phyloP scores from a whole-genome alignment of 108 stramenopile species.

The Nannochloropsis granulata region DNA sequence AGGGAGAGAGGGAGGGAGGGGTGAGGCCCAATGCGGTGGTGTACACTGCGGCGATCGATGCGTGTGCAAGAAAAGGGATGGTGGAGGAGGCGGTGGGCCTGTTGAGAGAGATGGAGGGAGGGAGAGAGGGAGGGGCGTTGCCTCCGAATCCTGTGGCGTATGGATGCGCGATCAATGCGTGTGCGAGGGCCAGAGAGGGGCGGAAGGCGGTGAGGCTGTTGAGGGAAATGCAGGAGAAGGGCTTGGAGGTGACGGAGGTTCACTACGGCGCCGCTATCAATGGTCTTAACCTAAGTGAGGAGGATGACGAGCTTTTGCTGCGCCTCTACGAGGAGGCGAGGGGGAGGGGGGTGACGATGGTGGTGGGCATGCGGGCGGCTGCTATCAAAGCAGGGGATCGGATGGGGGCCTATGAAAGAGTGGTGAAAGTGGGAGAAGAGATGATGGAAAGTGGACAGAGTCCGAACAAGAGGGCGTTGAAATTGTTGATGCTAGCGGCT shows the following conservation, averaged over 20 bases:
- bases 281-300: not conserved
- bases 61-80: not conserved
- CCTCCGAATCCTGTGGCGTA: not conserved
- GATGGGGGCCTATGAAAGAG: not conserved
- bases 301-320: not conserved
- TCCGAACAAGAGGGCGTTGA: not conserved
- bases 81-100: not conserved
- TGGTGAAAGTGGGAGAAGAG: not conserved
- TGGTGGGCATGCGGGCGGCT: not conserved
- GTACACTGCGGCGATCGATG: not conserved
- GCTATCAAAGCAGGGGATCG: not conserved
- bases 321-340: not conserved
- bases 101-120: not conserved
- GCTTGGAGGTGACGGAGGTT: not conserved
- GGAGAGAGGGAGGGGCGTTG: not conserved
- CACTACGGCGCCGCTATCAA: not conserved
- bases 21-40: not conserved
- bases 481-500: not conserved
- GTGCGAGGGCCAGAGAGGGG: not conserved
- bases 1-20: not conserved
- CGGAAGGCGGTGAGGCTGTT: not conserved
- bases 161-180: not conserved
- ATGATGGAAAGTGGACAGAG: not conserved
- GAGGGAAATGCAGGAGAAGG: not conserved
- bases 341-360: not conserved